phyloP scores from a whole-genome alignment of 768 basidiomycete species.

The Cystoderma amianthinum region DNA sequence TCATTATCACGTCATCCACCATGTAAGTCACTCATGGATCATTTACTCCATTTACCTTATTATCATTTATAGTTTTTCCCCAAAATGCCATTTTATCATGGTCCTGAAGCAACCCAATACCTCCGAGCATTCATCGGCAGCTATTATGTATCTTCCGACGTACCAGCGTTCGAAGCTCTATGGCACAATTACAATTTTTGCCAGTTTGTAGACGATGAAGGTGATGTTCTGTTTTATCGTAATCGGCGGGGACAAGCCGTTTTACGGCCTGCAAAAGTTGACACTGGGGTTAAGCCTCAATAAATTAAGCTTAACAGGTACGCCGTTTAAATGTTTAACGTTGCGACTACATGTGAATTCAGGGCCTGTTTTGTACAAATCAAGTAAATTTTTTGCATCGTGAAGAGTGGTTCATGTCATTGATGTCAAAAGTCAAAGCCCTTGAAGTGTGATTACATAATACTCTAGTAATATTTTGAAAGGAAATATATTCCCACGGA shows the following conservation, averaged over 20 bases:
- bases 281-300: too few species aligned
- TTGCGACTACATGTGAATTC: too few species aligned
- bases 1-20: constrained; percentile 48
- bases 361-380: too few species aligned
- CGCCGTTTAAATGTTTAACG: too few species aligned
- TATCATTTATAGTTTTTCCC: constrained; percentile 36
- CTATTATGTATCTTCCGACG: constrained; percentile 29
- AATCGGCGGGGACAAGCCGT: neutral
- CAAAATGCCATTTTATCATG: constrained; percentile 41
- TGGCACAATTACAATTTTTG: constrained; percentile 41
- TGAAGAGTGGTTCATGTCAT: too few species aligned
- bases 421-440: too few species aligned
- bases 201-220: constrained; percentile 41
- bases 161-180: constrained; percentile 24
- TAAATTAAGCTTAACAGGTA: too few species aligned
- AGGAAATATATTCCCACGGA: too few species aligned
- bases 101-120: constrained; percentile 30
- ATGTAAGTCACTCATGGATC: constrained; percentile 17
- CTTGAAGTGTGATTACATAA: too few species aligned
- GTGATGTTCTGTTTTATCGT: constrained; percentile 11
- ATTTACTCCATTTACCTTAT: neutral
- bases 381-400: too few species aligned
- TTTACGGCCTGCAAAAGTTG: neutral
- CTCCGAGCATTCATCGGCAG: constrained; percentile 32
- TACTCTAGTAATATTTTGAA: too few species aligned